These are phyloP conservation scores for Hevea brasiliensis DNA, from an alignment of 345 rosid genomes.

Conservation along the genomic window DNA sequence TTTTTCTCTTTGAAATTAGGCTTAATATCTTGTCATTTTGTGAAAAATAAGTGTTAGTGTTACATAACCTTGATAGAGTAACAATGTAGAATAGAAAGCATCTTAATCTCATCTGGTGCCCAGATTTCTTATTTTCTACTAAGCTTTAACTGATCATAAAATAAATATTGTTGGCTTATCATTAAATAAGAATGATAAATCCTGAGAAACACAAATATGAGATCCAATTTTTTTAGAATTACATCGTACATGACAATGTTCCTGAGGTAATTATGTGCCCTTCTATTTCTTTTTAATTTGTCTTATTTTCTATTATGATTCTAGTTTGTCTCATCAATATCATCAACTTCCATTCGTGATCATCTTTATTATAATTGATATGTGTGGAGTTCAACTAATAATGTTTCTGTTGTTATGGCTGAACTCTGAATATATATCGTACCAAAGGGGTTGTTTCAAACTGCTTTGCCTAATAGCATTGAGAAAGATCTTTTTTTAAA, in stretches of 20 bases:
- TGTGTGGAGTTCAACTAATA: background rate
- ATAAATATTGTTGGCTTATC: background rate
- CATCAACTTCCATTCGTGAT: background rate
- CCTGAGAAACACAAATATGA: background rate
- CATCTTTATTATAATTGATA: background rate
- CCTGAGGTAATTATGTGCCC: background rate
- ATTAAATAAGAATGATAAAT: background rate
- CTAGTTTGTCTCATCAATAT: background rate
- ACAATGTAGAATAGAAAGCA: no score
- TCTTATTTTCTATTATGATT: background rate
- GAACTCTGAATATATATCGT: no score
- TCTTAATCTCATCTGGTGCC: no score
- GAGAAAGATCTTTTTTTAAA: no score
- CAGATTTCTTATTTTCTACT: background rate
- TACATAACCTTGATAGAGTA: background rate
- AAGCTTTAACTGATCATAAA: background rate
- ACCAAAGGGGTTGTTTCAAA: no score
- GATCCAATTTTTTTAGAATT: no score
- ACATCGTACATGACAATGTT: background rate
- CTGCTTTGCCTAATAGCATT: no score
- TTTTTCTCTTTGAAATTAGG: background rate
- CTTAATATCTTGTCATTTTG: background rate
- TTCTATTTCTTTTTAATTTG: no score
- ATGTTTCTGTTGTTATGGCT: background rate
- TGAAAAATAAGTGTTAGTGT: background rate